Conservation (phyloP, 1,284 basidiomycete species). For the Filobasidium uniguttulatum region DNA sequence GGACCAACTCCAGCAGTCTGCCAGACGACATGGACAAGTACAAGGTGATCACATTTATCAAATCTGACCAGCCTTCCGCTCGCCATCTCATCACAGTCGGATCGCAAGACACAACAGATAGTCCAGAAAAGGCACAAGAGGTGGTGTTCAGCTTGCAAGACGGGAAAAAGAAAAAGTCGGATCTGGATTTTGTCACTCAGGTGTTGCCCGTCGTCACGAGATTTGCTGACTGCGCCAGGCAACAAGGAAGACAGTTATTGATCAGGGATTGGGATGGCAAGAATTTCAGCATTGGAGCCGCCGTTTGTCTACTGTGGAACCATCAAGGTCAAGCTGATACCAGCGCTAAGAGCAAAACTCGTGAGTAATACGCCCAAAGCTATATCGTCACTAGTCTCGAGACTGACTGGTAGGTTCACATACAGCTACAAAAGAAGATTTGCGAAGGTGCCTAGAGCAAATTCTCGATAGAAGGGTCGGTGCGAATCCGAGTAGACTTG, state of each 20-base stretch:
- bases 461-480: slow-evolving; percentile 32
- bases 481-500: slow-evolving; percentile 32
- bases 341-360: background rate
- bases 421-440: slow-evolving; percentile 10
- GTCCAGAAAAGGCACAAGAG: background rate
- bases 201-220: slow-evolving; percentile 7
- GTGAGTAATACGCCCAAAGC: background rate
- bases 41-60: background rate
- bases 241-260: background rate
- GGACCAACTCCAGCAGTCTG: background rate
- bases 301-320: slow-evolving; percentile 7
- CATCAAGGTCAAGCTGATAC: background rate
- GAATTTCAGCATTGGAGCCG: slow-evolving; percentile 8
- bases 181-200: slow-evolving; percentile 1
- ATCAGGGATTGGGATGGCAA: slow-evolving; percentile 13
- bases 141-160: slow-evolving; percentile 9
- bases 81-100: background rate
- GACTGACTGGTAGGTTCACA: background rate
- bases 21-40: background rate
- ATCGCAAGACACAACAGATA: background rate
- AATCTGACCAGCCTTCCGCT: background rate
- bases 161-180: slow-evolving; percentile 8
- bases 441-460: slow-evolving; percentile 20
- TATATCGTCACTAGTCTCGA: background rate
- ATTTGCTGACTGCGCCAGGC: background rate